Evolutionary conservation across 257 asterid genomes (phyloP).

Genomic region (Solanum appendiculatum): DNA sequence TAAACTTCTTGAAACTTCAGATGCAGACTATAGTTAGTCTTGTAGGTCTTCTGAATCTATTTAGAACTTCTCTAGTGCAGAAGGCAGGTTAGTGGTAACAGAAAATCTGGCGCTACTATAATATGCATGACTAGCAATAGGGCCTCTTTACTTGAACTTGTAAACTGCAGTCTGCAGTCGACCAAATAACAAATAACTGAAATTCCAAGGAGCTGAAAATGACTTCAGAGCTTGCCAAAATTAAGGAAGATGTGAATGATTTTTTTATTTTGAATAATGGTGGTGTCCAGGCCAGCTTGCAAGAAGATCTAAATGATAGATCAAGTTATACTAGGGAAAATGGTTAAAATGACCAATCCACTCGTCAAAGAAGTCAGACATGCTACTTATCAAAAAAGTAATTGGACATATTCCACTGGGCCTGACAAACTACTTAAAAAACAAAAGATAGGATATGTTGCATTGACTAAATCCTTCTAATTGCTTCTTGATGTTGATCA

Average conservation of each 20-base stretch:
- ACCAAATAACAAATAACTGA: background rate
- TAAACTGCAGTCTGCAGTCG: background rate
- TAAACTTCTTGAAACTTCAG: background rate
- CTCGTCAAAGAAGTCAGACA: background rate
- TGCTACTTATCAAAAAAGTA: background rate
- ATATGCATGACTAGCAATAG: background rate
- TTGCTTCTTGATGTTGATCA: background rate
- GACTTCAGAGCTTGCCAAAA: background rate
- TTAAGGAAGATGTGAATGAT: background rate
- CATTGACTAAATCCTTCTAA: background rate
- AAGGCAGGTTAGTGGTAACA: background rate
- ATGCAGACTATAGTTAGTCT: background rate
- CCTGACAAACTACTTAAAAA: background rate
- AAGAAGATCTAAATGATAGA: background rate
- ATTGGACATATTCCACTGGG: background rate
- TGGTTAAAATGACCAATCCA: background rate
- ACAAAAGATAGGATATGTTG: background rate
- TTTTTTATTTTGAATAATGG: background rate
- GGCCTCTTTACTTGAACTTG: background rate
- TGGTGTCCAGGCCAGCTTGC: background rate
- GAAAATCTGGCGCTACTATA: background rate
- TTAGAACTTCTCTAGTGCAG: background rate
- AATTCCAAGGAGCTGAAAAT: background rate
- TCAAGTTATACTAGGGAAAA: background rate
- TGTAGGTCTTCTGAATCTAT: background rate